Percentiles rank a stretch among this genome's conserved stretches.
Conservation (phyloP, 345 rosid species). For the Citrus sp. region DNA sequence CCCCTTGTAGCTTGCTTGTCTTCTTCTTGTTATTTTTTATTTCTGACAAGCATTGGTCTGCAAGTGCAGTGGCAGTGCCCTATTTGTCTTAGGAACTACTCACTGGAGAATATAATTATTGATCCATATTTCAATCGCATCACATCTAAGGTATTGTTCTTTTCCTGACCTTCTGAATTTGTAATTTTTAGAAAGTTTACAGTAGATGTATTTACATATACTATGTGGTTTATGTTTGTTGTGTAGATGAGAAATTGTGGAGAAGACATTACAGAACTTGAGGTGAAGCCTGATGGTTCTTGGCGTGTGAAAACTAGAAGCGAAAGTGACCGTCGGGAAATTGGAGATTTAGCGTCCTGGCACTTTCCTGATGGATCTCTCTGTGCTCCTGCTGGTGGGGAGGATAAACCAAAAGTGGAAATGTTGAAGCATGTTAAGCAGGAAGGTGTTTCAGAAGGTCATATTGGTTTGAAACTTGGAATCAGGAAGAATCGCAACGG, state of each 20-base stretch:
- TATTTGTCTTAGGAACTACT: slow-evolving; percentile 83
- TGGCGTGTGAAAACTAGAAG: slow-evolving; percentile 89
- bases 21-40: neutral
- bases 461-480: slow-evolving; percentile 79
- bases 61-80: slow-evolving; percentile 98
- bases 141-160: slow-evolving; percentile 59
- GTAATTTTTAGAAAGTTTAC: neutral
- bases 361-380: slow-evolving; percentile 73
- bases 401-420: slow-evolving; percentile 49
- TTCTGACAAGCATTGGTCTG: slow-evolving; percentile 24
- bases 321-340: slow-evolving; percentile 71
- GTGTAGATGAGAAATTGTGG: slow-evolving; percentile 79
- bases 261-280: slow-evolving; percentile 83
- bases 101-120: slow-evolving; percentile 73
- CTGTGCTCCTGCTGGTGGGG: slow-evolving; percentile 35
- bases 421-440: slow-evolving; percentile 50
- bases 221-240: slow-evolving; percentile 13
- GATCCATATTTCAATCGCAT: slow-evolving; percentile 94
- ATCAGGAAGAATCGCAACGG: slow-evolving; percentile 82
- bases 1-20: neutral
- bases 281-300: slow-evolving; percentile 92
- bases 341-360: slow-evolving; percentile 84
- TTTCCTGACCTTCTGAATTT: slow-evolving; percentile 4
- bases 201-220: neutral
- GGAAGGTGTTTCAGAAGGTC: slow-evolving; percentile 75